Evolutionary conservation across 768 basidiomycete species (phyloP).

Genomic region (Pleurotus citrinopileatus): DNA sequence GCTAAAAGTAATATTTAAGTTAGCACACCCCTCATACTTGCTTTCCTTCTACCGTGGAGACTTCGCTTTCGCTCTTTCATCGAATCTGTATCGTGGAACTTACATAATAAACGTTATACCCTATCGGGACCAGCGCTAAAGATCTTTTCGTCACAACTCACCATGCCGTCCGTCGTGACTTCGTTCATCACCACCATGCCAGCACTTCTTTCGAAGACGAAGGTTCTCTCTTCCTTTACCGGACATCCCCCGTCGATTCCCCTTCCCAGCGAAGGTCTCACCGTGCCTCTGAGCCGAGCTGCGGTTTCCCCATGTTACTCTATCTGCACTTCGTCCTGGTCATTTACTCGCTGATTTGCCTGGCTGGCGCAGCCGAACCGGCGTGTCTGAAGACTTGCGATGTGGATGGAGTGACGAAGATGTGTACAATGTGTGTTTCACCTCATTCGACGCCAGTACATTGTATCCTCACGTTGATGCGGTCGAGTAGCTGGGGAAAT

Average conservation of each 20-base stretch:
- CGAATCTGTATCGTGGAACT: not conserved
- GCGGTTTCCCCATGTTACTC: not conserved
- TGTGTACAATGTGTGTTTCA: slow-evolving; percentile 1
- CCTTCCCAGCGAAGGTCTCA: not conserved
- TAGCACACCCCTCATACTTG: too few relatives aligned
- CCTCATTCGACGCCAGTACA: not conserved
- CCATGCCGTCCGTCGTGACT: not conserved
- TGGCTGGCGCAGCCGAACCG: not conserved
- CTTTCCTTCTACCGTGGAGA: too few relatives aligned
- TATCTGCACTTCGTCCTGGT: not conserved
- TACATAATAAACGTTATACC: too few relatives aligned
- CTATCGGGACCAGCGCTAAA: too few relatives aligned
- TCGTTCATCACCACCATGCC: not conserved
- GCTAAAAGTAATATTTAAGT: not conserved
- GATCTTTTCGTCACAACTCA: too few relatives aligned
- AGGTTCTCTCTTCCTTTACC: not conserved
- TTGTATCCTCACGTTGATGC: not conserved
- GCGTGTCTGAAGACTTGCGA: slow-evolving; percentile 8
- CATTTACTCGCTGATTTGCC: not conserved
- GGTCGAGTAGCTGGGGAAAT: not conserved
- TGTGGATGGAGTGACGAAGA: slow-evolving; percentile 3
- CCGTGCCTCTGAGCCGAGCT: not conserved
- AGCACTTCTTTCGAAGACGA: not conserved
- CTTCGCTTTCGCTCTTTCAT: too few relatives aligned
- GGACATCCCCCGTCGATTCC: not conserved